Evolutionary conservation across 306 rosid species (phyloP), one percentile per base, ranked within the genome.

Genomic region (Pyrus communis): DNA sequence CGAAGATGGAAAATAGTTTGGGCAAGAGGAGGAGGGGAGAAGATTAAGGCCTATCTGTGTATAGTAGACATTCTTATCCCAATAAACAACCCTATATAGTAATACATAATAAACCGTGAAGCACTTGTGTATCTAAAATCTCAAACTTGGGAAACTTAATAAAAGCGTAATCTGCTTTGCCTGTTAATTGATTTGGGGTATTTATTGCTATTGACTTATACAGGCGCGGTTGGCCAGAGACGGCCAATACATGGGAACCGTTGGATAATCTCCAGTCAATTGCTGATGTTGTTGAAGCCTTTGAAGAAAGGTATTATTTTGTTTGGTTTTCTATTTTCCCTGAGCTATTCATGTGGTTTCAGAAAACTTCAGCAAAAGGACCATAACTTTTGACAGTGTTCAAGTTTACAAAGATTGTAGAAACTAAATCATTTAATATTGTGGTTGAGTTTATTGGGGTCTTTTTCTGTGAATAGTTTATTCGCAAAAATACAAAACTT

Each of bases 241-340:
- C 94, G 4, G 94, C 96, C 77, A 94, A 90, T 79, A 94, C 98
- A 22, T 94, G 98, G 98, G 98, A 94, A 83, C 98, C 98, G 10
- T 79, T 89, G 83, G 90, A 90, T 74, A 94, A 94, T 89, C 93
- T 94, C 72, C 91, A 86, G 81, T 81, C 94, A n/a, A 89, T 91
- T 66, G 86, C 94, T 3, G 98, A 94, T 85, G 86, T 94, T 77
- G 80, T 94, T 23, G 88, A 91, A 21, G 85, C 93, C 25, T 94
- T 94, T 81, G 97, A 93, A 73, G 88, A 87, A 70, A 86, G 96
- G 98, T 93, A 79, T 71, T 69, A 63, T 31, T 76, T 71, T 40
- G 63, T 17, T 46, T 45, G 3, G 19, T 54, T 30, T 35, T 55
- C 42, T 15, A 1, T 59, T 30, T 5, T 14, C 2, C 49, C 5